Base-by-base conservation (phyloP, 768 basidiomycete genomes). In the Pleurotus eryngii region DNA sequence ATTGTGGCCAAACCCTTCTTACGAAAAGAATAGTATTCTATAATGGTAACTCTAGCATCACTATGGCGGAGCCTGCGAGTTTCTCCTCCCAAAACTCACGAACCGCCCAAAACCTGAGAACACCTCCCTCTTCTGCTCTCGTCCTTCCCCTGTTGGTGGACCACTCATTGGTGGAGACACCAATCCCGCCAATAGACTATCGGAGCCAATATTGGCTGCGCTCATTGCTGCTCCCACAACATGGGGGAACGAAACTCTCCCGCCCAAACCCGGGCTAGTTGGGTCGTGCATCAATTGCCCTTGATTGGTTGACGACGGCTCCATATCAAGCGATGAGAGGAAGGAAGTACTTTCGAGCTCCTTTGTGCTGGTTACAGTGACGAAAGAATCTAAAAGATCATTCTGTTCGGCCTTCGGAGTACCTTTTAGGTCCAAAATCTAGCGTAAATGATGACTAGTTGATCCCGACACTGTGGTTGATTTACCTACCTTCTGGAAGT, bases 361-460 rank as follows among this genome's bases (percentile, higher is more conserved):
- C 68, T 93, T 92, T 4, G 91, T 95, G 63, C 96, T 96, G 30
- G 96, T 98, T 56, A 92, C 88, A 5, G 91, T 89, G 40, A 98
- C 76, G 76, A 98, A 99, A 18, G 87, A 81, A 68, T 98, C 95
- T 39, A 96, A 81, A 12, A 99, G 84, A 63, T 84, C 84, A 71
- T 95, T 94, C 74, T 98, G 95, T 53, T 90, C 87, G 3, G 75
- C 68, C 60, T 92, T 90, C 0, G 91, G 86, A 0, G 94, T 94
- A 5, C 97, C 97, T 70, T 97, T 97, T 49, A 98, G 80, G 70
- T 98, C 95, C 15, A 98, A 81, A 55, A 98, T 92, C 95, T 97
- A 59, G 4, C 47, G 38, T 9, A 35, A 35, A 37, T 20, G 39
- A 17, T 38, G 20, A 22, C 48, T n/a, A 42, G n/a, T 46, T 9